Base-by-base conservation (phyloP, 2,329 filamentous ascomycete species). In the Podosphaera fusca region DNA sequence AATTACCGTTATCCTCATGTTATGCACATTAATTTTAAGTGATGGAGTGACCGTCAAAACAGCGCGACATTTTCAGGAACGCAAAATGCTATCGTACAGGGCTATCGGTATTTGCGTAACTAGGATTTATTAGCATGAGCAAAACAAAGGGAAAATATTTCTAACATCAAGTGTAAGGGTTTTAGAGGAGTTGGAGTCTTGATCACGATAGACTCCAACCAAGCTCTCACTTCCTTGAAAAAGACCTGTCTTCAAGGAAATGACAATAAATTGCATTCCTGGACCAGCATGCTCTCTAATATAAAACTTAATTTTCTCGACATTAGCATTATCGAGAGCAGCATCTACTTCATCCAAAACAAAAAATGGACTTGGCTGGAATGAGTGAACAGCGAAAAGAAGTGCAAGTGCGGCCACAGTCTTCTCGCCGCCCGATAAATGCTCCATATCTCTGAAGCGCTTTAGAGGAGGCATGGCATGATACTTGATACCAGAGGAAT, bases 181-280 rank as follows among this genome's bases (percentile, higher is more conserved):
- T 71, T 87, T 85, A 64, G 85, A 94, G 65, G 84, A 94, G 71
- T 96, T 98, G 58, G 87, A 86, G 58, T 83, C 81, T 72, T 98
- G 92, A 67, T 98, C 94, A 62, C 92, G 78, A 73, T 95, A 96
- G 9, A 98, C 88, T 55, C 92, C 92, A 3, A 98, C 88, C 64
- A 98, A 70, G 60, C 88, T 94, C 75, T 98, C 89, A 67, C 87
- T 95, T 69, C 94, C 86, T 71, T 98, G 89, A 73, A 96, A 98
- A 58, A 98, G 74, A 1, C 88, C 89, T 0, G 88, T 85, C 77
- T 98, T 98, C 68, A 98, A 76, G 72, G 82, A 88, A 69, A 98
- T 98, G 63, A 98, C 92, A 60, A 98, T 94, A 64, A 98, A 98
- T 69, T 98, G 92, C 88, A 96, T 96, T 12, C 94, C 94, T 1